phyloP scores from a whole-genome alignment of 768 basidiomycete genomes.

The Tubosaeta sp. region DNA sequence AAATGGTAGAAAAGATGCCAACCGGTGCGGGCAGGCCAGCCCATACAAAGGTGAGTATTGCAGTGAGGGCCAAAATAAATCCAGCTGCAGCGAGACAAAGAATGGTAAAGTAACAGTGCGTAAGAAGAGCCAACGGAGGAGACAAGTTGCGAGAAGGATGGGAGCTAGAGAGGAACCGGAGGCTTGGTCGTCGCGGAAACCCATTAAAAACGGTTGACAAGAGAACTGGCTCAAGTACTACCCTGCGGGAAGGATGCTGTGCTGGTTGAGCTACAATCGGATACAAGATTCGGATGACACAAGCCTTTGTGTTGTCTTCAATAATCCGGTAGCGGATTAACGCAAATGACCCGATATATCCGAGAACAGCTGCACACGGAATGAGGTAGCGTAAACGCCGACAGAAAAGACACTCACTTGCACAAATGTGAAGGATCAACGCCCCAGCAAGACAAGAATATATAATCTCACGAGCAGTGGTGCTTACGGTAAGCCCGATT shows the following conservation, averaged over 20 bases:
- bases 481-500: slow-evolving; percentile 6
- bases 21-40: slow-evolving; percentile 18
- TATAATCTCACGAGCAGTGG: slow-evolving; percentile 19
- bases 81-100: slow-evolving; percentile 22
- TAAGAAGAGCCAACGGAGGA: slow-evolving; percentile 19
- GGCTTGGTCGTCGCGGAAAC: neutral
- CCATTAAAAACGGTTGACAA: neutral
- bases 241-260: slow-evolving; percentile 6
- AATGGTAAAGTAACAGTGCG: slow-evolving; percentile 24
- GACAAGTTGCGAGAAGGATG: neutral
- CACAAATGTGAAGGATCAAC: slow-evolving; percentile 29
- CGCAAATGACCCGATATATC: slow-evolving; percentile 26
- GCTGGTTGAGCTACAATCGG: slow-evolving; percentile 1
- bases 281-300: neutral
- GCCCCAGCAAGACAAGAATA: slow-evolving; percentile 30
- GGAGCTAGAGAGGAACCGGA: neutral
- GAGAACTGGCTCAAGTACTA: slow-evolving; percentile 16
- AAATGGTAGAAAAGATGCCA: slow-evolving; percentile 27
- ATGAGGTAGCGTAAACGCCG: neutral
- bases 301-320: slow-evolving; percentile 18
- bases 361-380: slow-evolving; percentile 22
- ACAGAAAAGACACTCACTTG: slow-evolving; percentile 16
- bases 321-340: slow-evolving; percentile 26
- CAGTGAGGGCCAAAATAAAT: slow-evolving; percentile 23
- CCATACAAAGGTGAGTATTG: slow-evolving; percentile 27